A percentile compares a stretch with the other conserved stretches of the same genome.
phyloP scores from a whole-genome alignment of 164 flowering plant genomes.

The Piper longum region DNA sequence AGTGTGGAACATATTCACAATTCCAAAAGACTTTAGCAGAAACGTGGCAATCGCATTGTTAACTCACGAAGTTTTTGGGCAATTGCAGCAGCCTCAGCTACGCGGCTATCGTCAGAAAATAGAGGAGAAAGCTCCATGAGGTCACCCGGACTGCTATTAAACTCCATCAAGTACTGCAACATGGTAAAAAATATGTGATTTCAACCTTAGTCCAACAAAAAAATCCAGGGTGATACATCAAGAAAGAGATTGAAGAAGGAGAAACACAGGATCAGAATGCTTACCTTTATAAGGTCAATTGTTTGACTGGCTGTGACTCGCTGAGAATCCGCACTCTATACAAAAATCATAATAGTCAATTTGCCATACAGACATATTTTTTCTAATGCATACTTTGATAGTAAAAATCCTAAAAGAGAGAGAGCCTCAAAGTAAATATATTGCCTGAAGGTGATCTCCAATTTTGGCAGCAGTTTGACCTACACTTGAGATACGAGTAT shows the following conservation, averaged over 20 bases:
- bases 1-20: neutral
- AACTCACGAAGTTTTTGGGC: conserved; percentile 93
- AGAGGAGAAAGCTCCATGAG: conserved; percentile 95
- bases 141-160: conserved; percentile 93
- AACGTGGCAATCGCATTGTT: neutral
- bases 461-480: conserved; percentile 99
- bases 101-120: conserved; percentile 97
- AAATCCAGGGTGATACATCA: neutral
- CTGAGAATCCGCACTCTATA: conserved; percentile 99
- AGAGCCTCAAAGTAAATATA: neutral
- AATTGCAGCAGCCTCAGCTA: conserved; percentile 98
- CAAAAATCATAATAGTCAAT: conserved; percentile 9
- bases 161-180: conserved; percentile 94
- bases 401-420: too few relatives aligned
- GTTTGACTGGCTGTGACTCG: conserved; percentile 97
- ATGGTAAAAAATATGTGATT: neutral
- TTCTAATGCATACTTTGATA: too few relatives aligned
- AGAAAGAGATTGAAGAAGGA: neutral
- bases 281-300: conserved; percentile 94
- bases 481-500: conserved; percentile 98
- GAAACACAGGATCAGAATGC: neutral
- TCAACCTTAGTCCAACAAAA: neutral
- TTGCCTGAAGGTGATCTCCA: conserved; percentile 97
- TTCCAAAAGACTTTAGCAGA: neutral
- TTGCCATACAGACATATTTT: too few relatives aligned